Evolutionary conservation across 2,329 filamentous ascomycete genomes (phyloP), one percentile per base, ranked within the genome.

Genomic region (Verticillium nonalfalfae): DNA sequence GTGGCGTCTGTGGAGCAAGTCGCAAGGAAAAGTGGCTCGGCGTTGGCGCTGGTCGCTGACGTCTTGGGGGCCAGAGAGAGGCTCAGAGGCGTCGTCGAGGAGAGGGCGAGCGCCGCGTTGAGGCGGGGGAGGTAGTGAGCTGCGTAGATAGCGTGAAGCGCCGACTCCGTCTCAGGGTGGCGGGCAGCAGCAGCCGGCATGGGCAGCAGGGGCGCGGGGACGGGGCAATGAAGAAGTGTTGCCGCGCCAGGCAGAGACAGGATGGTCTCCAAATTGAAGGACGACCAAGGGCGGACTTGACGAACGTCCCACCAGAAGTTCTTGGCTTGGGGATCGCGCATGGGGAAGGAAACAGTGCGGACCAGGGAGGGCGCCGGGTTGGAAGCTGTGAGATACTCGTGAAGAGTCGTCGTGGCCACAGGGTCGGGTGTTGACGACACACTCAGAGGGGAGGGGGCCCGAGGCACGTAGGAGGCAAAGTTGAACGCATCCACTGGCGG

Each of bases 221-320:
- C 81, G 4, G 88, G 82, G 67, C 90, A 87, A 67, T 85, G 86
- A 62, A 97, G 85, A 26, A 96, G 85, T 26, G 85, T 81, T 7
- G 88, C 82, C 31, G 95, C 87, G 36, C 87, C 87, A 1, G 89
- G 90, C 56, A 96, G 86, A 6, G 85, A 80, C 66, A 89, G 82
- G 72, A 97, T 88, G 61, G 88, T 86, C 60, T 81, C 74, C 11
- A 90, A 79, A 66, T 85, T 91, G 83, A 97, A 97, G 67, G 86
- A 84, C 59, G 84, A 84, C 94, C 94, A 97, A 64, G 87, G 84
- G 65, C 91, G 87, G 66, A 97, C 81, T 72, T 96, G 94, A 67
- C 94, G 90, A 62, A 96, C 84, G 70, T 98, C 94, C 90, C 92
- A 97, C 94, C 94, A 98, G 75, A 94, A 97, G 78, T 96, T 88